Evolutionary conservation across 164 flowering plant genomes (phyloP).

Genomic region (Nymphaea thermarum): DNA sequence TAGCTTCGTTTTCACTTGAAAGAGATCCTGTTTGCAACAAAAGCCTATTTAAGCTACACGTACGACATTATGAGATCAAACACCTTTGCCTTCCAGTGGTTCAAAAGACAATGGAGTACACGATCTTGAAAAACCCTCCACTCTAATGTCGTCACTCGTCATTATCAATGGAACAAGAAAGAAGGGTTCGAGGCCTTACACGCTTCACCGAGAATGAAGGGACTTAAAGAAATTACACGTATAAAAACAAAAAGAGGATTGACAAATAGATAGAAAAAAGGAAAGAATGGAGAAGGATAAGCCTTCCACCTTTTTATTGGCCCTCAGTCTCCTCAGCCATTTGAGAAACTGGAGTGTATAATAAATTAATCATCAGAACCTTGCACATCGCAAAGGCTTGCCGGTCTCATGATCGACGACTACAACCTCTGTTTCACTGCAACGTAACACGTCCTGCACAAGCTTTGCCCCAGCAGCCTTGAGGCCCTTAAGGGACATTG

Average conservation of each 20-base stretch:
- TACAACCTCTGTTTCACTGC: conserved; percentile 57
- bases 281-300: background rate
- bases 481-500: conserved; percentile 70
- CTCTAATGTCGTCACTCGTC: background rate
- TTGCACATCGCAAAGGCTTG: conserved; percentile 51
- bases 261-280: background rate
- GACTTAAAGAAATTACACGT: background rate
- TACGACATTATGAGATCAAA: background rate
- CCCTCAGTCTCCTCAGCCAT: background rate
- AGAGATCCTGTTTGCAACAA: background rate
- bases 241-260: background rate
- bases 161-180: background rate
- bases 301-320: background rate
- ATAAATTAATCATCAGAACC: conserved; percentile 28
- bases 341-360: background rate
- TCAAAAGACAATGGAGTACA: background rate
- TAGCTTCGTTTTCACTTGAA: background rate
- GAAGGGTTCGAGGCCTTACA: background rate
- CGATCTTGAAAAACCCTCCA: background rate
- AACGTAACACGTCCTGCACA: conserved; percentile 66
- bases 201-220: background rate
- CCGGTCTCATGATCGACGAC: conserved; percentile 70
- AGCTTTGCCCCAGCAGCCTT: conserved; percentile 90
- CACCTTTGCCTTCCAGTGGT: background rate
- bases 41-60: background rate